Percentiles rank a stretch among this genome's conserved stretches.
Conservation (phyloP, 2,329 filamentous ascomycete species). For the Ophiocordyceps camponoti-saundersi region DNA sequence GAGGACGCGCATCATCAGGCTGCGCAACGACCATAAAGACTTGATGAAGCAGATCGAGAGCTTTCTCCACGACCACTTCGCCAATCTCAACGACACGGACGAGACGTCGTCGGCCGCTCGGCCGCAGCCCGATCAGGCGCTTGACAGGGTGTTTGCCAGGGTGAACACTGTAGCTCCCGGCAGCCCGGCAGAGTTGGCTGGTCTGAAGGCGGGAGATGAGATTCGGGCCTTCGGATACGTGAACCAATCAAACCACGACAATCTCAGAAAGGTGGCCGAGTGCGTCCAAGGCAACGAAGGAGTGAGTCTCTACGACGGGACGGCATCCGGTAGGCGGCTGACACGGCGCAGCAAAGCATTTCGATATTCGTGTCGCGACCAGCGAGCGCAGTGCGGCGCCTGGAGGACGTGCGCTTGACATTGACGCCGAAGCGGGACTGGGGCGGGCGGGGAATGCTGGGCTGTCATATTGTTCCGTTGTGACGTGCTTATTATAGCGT, state of each 20-base stretch:
- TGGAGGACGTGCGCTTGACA: constrained; percentile 46
- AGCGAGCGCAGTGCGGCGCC: constrained; percentile 20
- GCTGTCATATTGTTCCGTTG: constrained; percentile 75
- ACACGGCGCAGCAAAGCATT: constrained; percentile 41
- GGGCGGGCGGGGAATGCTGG: constrained; percentile 79
- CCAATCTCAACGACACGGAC: constrained; percentile 41
- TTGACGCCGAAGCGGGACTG: constrained; percentile 66
- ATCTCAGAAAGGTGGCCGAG: constrained; percentile 71
- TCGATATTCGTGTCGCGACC: constrained; percentile 48
- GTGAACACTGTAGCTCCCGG: constrained; percentile 66
- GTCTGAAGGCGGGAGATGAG: constrained; percentile 62
- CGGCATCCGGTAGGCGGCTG: constrained; percentile 5
- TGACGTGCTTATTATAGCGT: constrained; percentile 15
- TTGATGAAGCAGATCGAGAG: constrained; percentile 74
- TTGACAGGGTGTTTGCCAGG: constrained; percentile 51
- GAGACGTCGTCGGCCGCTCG: constrained; percentile 11
- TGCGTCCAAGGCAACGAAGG: constrained; percentile 80
- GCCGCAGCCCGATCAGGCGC: constrained; percentile 7
- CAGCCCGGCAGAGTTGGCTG: constrained; percentile 72
- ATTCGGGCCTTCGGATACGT: constrained; percentile 76
- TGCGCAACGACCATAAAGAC: constrained; percentile 86
- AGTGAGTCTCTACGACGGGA: constrained; percentile 34
- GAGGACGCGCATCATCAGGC: constrained; percentile 68
- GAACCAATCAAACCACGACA: constrained; percentile 72
- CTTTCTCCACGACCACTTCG: constrained; percentile 79